These are phyloP conservation scores for Pseudognaphalium luteoalbum DNA, from an alignment of 129 eudicot species.

Conservation along the genomic window DNA sequence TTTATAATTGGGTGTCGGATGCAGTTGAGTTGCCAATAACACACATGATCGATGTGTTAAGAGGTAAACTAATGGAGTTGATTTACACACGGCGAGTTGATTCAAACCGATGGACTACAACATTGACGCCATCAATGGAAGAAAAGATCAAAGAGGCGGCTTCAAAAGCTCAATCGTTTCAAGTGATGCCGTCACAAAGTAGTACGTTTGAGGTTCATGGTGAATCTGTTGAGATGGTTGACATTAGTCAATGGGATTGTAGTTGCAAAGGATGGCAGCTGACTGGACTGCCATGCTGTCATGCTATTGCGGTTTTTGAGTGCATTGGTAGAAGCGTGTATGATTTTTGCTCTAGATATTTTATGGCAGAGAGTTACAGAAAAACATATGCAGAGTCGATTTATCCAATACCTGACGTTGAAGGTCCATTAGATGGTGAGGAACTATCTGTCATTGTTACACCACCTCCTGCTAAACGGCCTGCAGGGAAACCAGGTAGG, in stretches of 20 bases:
- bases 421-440: conserved; percentile 48
- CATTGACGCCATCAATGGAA: conserved; percentile 74
- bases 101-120: conserved; percentile 69
- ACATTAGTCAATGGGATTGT: conserved; percentile 79
- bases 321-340: conserved; percentile 57
- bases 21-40: conserved; percentile 83
- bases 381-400: conserved; percentile 79
- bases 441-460: conserved; percentile 46
- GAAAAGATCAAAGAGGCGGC: conserved; percentile 60
- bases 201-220: conserved; percentile 75
- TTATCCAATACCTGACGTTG: conserved; percentile 72
- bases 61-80: conserved; percentile 85
- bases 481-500: conserved; percentile 72
- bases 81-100: conserved; percentile 65
- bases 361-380: conserved; percentile 61
- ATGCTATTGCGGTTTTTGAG: conserved; percentile 76
- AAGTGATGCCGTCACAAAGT: conserved; percentile 56
- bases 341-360: conserved; percentile 80
- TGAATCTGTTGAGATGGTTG: conserved; percentile 59
- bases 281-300: conserved; percentile 88
- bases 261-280: conserved; percentile 87
- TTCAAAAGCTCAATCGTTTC: conserved; percentile 48
- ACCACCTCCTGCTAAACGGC: conserved; percentile 83
- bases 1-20: conserved; percentile 81
- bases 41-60: conserved; percentile 71